Conservation (phyloP, 2,329 filamentous ascomycete species). For the Fusarium falciforme region DNA sequence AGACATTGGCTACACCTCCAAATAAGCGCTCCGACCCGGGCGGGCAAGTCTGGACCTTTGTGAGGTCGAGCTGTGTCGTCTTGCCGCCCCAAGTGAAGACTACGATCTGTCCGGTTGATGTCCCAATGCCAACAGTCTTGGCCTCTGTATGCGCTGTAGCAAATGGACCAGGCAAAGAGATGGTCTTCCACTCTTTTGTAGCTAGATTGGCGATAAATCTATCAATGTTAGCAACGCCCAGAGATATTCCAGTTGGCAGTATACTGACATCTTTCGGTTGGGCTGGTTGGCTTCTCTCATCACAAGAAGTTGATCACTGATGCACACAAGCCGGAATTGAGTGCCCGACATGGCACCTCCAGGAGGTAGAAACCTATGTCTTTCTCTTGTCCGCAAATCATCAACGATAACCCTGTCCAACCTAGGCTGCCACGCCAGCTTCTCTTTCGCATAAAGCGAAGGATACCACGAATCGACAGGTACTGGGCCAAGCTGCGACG, state of each 20-base stretch:
- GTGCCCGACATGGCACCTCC: slow-evolving; percentile 29
- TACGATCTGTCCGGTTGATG: slow-evolving; percentile 33
- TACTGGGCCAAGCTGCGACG: not conserved
- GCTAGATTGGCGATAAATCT: slow-evolving; percentile 41
- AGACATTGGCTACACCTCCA: slow-evolving; percentile 31
- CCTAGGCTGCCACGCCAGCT: slow-evolving; percentile 44
- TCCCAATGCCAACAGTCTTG: slow-evolving; percentile 35
- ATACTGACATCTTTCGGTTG: not conserved
- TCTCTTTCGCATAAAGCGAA: slow-evolving; percentile 38
- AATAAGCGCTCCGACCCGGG: not conserved
- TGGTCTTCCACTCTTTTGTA: slow-evolving; percentile 23
- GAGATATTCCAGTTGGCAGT: not conserved
- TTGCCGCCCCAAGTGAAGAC: slow-evolving; percentile 37
- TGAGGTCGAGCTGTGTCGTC: slow-evolving; percentile 27
- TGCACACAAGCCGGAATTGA: slow-evolving; percentile 24
- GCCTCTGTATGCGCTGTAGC: slow-evolving; percentile 30
- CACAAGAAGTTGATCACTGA: slow-evolving; percentile 38
- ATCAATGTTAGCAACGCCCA: not conserved
- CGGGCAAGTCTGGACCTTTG: slow-evolving; percentile 2
- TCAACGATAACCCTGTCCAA: slow-evolving; percentile 39
- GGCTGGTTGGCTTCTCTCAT: not conserved
- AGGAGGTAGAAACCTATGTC: slow-evolving; percentile 34
- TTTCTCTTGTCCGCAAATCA: slow-evolving; percentile 32
- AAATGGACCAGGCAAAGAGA: slow-evolving; percentile 34
- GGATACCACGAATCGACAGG: not conserved